Conservation (phyloP, 208 protist genomes). For the Trypanosoma mega region DNA sequence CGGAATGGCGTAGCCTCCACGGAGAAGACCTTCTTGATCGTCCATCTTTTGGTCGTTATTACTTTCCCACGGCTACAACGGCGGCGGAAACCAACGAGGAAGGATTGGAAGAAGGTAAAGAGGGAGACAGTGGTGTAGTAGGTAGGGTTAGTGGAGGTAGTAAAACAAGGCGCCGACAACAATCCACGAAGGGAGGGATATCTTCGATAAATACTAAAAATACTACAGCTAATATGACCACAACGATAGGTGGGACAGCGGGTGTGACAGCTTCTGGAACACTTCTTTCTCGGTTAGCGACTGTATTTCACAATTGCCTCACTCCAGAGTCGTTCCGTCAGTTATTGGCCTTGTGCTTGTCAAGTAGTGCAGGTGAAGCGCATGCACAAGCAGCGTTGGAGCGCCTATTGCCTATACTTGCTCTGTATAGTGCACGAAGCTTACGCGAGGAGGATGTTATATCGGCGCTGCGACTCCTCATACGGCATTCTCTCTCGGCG, state of each 20-base stretch:
- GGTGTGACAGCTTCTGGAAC: no score
- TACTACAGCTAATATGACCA: no score
- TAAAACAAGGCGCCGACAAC: no score
- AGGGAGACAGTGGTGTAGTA: not conserved
- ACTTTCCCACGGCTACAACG: not conserved
- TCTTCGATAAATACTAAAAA: no score
- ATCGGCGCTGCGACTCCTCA: slow-evolving; percentile 24
- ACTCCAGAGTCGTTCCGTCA: slow-evolving; percentile 3
- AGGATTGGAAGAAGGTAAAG: not conserved
- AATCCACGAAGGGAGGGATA: no score
- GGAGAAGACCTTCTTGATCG: slow-evolving; percentile 7
- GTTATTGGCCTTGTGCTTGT: slow-evolving; percentile 14
- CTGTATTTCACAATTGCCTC: no score
- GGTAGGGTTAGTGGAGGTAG: no score
- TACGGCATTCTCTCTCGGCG: slow-evolving; percentile 21
- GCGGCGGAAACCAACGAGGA: not conserved
- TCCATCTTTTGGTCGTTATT: not conserved
- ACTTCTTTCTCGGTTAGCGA: no score
- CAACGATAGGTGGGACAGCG: no score
- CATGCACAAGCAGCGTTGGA: not conserved
- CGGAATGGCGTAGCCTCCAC: slow-evolving; percentile 47
- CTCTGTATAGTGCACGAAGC: slow-evolving; percentile 25
- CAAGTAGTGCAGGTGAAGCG: not conserved
- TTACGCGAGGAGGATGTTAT: slow-evolving; percentile 5
- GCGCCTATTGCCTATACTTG: slow-evolving; percentile 24